These are phyloP conservation scores for Pluteus cervinus DNA, from an alignment of 768 basidiomycete genomes.

Conservation along the genomic window DNA sequence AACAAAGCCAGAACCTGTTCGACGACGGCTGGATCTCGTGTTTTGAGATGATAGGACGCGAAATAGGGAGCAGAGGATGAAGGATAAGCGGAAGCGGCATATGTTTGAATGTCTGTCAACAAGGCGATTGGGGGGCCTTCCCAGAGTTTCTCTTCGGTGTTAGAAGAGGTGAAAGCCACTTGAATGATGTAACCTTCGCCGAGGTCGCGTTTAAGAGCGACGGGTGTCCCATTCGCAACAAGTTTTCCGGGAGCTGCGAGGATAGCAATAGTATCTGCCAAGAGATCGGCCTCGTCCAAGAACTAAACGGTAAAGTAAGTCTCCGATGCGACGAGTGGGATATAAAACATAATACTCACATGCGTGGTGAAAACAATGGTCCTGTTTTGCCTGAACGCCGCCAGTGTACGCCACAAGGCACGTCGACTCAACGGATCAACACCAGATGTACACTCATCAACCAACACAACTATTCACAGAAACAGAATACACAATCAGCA, in stretches of 20 bases:
- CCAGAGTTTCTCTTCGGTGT: constrained; percentile 21
- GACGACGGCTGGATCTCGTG: constrained; percentile 50
- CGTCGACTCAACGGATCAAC: constrained; percentile 78
- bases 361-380: constrained; percentile 78
- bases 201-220: constrained; percentile 62
- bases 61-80: constrained; percentile 37
- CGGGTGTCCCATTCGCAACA: constrained; percentile 68
- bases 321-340: not conserved
- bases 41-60: constrained; percentile 50
- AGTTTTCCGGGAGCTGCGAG: constrained; percentile 71
- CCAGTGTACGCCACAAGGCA: constrained; percentile 72
- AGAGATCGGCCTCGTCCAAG: constrained; percentile 73
- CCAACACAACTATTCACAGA: constrained; percentile 50
- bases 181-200: constrained; percentile 70
- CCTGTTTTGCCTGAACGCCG: constrained; percentile 55
- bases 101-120: constrained; percentile 31
- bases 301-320: constrained; percentile 35
- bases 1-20: constrained; percentile 50
- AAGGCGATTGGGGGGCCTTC: constrained; percentile 24
- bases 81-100: constrained; percentile 40
- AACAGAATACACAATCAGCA: constrained; percentile 6
- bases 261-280: constrained; percentile 73
- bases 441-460: constrained; percentile 72
- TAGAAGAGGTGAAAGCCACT: constrained; percentile 34
- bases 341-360: constrained; percentile 28